phyloP scores from a whole-genome alignment of 73 alveolate genomes.

The Paramecium biaurelia region DNA sequence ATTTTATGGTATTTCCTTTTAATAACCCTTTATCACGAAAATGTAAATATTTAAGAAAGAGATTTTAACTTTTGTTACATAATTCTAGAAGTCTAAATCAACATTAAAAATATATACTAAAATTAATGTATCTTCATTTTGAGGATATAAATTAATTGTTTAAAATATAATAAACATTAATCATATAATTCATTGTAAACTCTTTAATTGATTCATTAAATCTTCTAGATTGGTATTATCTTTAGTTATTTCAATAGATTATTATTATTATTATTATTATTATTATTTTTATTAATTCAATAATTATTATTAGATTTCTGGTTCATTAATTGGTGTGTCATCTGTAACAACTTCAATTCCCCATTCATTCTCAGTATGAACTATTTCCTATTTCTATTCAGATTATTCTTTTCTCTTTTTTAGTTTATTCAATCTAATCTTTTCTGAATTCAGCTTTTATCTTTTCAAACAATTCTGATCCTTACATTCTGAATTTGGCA shows the following conservation, averaged over 20 bases:
- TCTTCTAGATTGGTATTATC: not conserved
- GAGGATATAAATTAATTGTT: no score
- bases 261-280: not conserved
- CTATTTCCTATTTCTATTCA: constrained; percentile 45
- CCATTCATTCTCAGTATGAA: constrained; percentile 71
- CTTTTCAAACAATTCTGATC: constrained; percentile 82
- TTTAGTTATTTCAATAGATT: not conserved
- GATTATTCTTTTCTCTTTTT: constrained; percentile 66
- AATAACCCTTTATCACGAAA: no score
- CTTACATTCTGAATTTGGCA: constrained; percentile 90
- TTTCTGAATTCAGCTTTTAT: constrained; percentile 72
- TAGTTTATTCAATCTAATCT: constrained; percentile 53
- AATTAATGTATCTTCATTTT: not conserved
- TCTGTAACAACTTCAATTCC: constrained; percentile 79
- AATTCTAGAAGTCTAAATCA: no score
- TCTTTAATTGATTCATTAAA: constrained; percentile 20
- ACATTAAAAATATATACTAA: no score
- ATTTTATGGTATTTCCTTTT: not conserved
- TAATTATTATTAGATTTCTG: not conserved
- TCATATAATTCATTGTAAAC: not conserved
- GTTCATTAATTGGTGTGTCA: not conserved
- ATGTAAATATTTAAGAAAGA: no score
- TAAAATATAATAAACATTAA: not conserved
- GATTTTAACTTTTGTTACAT: no score
- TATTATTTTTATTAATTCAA: not conserved